A percentile compares a stretch with the other conserved stretches of the same genome.
These are phyloP conservation scores for Dunaliella primolecta DNA, from an alignment of 139 green algal species.

Conservation along the genomic window DNA sequence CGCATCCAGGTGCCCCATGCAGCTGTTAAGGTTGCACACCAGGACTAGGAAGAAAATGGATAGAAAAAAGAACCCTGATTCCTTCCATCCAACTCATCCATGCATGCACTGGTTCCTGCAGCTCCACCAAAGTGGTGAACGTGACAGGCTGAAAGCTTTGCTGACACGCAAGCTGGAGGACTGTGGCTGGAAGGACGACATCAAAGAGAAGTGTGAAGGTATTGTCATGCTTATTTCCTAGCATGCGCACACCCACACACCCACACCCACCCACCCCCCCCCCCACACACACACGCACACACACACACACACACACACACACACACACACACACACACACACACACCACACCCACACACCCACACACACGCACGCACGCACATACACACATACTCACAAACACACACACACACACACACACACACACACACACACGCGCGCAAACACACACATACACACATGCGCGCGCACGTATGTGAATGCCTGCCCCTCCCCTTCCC, in stretches of 20 bases:
- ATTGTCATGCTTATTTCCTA: neutral
- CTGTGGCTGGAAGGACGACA: slow-evolving; percentile 63
- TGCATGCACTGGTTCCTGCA: no score
- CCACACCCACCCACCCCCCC: no score
- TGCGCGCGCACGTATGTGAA: neutral
- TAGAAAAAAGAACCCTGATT: no score
- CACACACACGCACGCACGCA: no score
- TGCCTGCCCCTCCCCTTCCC: no score
- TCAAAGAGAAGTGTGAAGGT: slow-evolving; percentile 51
- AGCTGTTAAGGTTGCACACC: no score
- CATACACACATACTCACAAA: neutral
- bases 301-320: neutral
- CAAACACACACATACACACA: neutral
- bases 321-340: neutral
- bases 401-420: neutral
- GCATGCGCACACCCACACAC: no score
- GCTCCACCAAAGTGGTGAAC: slow-evolving; percentile 43
- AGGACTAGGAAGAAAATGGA: no score
- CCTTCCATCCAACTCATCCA: no score
- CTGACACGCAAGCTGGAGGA: slow-evolving; percentile 48
- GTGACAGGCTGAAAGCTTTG: slow-evolving; percentile 53
- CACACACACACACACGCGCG: neutral
- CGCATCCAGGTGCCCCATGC: neutral
- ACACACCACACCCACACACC: no score
- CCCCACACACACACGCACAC: no score